Evolutionary conservation across 257 asterid species (phyloP).

Genomic region (Solanum ossicruentum): DNA sequence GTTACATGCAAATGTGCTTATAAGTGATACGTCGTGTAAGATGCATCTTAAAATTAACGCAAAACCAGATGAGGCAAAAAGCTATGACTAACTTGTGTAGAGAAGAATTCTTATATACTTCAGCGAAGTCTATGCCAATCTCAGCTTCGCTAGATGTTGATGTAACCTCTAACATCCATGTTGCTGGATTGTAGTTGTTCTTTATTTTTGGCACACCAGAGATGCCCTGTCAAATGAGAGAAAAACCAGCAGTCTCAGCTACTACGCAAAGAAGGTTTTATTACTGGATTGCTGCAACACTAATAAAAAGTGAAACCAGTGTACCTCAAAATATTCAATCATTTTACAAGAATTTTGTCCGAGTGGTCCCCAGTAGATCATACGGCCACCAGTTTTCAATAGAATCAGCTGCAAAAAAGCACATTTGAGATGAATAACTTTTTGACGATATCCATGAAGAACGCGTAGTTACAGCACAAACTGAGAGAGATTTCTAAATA

Average conservation of each 20-base stretch:
- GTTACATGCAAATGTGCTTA: neutral
- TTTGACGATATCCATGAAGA: neutral
- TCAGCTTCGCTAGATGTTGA: slow-evolving; percentile 50
- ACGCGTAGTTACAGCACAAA: neutral
- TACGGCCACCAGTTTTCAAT: slow-evolving; percentile 40
- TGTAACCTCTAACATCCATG: slow-evolving; percentile 58
- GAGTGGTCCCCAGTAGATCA: slow-evolving; percentile 45
- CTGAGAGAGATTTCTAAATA: neutral
- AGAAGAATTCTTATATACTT: slow-evolving; percentile 33
- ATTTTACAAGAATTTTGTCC: slow-evolving; percentile 38
- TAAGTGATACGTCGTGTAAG: neutral
- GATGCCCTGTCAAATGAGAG: slow-evolving; percentile 16
- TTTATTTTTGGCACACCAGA: slow-evolving; percentile 33
- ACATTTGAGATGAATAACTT: neutral
- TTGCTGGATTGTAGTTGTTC: slow-evolving; percentile 48
- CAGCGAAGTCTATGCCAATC: slow-evolving; percentile 42
- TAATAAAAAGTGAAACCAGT: neutral
- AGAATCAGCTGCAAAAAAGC: slow-evolving; percentile 28
- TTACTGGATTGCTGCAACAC: neutral
- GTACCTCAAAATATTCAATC: slow-evolving; percentile 55
- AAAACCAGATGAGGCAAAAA: neutral
- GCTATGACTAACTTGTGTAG: slow-evolving; percentile 27
- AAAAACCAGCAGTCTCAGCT: neutral
- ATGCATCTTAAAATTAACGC: neutral
- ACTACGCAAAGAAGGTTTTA: neutral